These are phyloP conservation scores for Cicer judaicum DNA, from an alignment of 306 rosid species.

Conservation along the genomic window DNA sequence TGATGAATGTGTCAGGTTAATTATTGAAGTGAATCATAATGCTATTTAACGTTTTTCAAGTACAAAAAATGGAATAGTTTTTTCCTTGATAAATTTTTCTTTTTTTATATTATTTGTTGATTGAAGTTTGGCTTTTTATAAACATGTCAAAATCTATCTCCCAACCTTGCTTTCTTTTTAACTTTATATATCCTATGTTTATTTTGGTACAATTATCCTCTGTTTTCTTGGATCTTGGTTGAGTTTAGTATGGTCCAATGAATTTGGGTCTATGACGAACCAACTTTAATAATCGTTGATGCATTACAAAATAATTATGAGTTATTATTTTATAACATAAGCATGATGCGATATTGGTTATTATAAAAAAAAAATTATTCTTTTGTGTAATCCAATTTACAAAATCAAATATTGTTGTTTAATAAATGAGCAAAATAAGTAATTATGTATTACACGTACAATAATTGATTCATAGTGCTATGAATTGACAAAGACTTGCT, in stretches of 20 bases:
- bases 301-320: not conserved
- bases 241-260: not conserved
- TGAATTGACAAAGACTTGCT: conserved; percentile 55
- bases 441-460: not conserved
- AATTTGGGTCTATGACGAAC: not conserved
- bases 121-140: conserved; percentile 13
- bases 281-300: not conserved
- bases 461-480: conserved; percentile 43
- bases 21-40: conserved; percentile 23
- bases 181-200: not conserved
- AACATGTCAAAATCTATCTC: not conserved
- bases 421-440: not conserved
- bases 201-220: not conserved
- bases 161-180: not conserved
- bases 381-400: not conserved
- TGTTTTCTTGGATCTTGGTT: not conserved
- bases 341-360: not conserved
- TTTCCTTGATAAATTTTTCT: not conserved
- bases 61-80: not conserved
- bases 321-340: not conserved
- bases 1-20: conserved; percentile 27
- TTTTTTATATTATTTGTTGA: not conserved
- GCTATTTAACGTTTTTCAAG: conserved; percentile 21
- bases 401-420: not conserved
- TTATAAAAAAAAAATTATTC: not conserved